phyloP scores from a whole-genome alignment of 345 rosid species.

The Brassica rapa region DNA sequence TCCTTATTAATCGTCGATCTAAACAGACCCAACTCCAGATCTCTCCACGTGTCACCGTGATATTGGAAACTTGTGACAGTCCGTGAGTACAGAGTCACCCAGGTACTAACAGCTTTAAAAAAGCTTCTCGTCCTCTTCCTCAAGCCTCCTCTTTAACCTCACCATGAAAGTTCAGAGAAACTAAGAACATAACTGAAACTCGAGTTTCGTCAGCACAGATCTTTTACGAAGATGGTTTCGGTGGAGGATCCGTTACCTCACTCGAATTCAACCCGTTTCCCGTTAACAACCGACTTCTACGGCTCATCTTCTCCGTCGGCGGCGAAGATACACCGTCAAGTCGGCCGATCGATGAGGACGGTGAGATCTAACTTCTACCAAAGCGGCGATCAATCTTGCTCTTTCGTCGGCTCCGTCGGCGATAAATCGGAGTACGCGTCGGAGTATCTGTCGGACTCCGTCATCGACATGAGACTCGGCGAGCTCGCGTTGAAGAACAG shows the following conservation, averaged over 20 bases:
- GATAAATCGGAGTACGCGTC: conserved; percentile 55
- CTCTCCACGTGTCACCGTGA: conserved; percentile 23
- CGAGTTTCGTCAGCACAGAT: not conserved
- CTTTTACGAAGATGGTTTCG: conserved; percentile 57
- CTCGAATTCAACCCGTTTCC: conserved; percentile 61
- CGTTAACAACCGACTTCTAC: conserved; percentile 49
- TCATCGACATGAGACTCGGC: conserved; percentile 84
- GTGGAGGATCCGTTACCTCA: conserved; percentile 62
- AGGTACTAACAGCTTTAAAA: conserved; percentile 34
- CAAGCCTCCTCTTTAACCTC: conserved; percentile 4
- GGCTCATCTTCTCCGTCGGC: conserved; percentile 43
- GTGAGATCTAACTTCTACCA: conserved; percentile 68
- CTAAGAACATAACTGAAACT: not conserved
- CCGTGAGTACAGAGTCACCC: conserved; percentile 35
- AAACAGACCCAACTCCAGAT: not conserved
- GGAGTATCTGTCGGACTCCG: conserved; percentile 79
- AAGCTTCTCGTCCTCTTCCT: conserved; percentile 2
- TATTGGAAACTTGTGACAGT: conserved; percentile 10
- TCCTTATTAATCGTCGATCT: conserved; percentile 32
- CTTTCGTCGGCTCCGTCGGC: conserved; percentile 45
- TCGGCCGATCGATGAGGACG: conserved; percentile 92
- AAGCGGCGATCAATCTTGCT: conserved; percentile 48
- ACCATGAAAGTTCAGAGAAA: conserved; percentile 36
- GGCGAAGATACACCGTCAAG: conserved; percentile 54
- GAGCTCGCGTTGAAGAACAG: conserved; percentile 60